A percentile compares a stretch with the other conserved stretches of the same genome.
These are phyloP conservation scores for Sungouiella thailandica DNA, from an alignment of 805 yeast genomes.

Conservation along the genomic window DNA sequence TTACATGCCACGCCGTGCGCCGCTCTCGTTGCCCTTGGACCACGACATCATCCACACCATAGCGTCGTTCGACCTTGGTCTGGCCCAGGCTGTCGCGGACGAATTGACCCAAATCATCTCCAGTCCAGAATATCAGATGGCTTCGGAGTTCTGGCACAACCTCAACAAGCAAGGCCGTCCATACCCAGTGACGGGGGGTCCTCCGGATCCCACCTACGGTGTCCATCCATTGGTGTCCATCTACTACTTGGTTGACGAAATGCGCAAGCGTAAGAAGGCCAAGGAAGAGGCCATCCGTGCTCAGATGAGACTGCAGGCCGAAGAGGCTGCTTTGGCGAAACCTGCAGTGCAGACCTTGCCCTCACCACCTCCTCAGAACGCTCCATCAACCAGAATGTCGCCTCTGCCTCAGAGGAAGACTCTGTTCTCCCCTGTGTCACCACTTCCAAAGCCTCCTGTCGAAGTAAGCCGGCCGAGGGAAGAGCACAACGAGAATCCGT, in stretches of 20 bases:
- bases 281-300: slow-evolving; percentile 45
- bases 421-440: neutral
- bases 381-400: neutral
- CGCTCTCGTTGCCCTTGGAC: slow-evolving; percentile 67
- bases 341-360: neutral
- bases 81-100: slow-evolving; percentile 50
- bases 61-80: slow-evolving; percentile 73
- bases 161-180: slow-evolving; percentile 34
- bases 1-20: slow-evolving; percentile 73
- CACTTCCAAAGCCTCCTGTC: neutral
- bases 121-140: slow-evolving; percentile 61
- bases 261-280: slow-evolving; percentile 63
- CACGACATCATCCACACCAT: slow-evolving; percentile 66
- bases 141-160: slow-evolving; percentile 59
- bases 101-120: slow-evolving; percentile 55
- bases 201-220: slow-evolving; percentile 77
- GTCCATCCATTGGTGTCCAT: slow-evolving; percentile 87
- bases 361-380: slow-evolving; percentile 1
- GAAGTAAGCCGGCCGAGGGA: slow-evolving; percentile 1
- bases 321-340: slow-evolving; percentile 1
- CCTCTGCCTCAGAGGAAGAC: neutral
- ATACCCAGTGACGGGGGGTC: slow-evolving; percentile 28
- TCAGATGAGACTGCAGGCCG: slow-evolving; percentile 20
- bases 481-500: slow-evolving; percentile 3
- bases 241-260: slow-evolving; percentile 82